Percentiles rank a stretch among this genome's conserved stretches.
These are phyloP conservation scores for Penicillium hordei DNA, from an alignment of 2,329 filamentous ascomycete species.

Conservation along the genomic window DNA sequence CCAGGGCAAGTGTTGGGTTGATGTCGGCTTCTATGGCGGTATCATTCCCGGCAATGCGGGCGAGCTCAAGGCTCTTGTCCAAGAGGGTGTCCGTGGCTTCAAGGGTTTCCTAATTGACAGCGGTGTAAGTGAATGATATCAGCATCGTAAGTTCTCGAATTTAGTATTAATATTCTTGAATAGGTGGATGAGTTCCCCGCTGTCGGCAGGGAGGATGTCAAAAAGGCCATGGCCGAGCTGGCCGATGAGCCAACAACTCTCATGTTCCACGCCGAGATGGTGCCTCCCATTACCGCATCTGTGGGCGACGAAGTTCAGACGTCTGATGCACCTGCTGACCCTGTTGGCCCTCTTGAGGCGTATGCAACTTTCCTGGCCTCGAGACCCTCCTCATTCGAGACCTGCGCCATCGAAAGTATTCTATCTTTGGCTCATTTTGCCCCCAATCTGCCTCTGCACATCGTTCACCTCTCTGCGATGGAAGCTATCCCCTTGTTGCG, in stretches of 20 bases:
- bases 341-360: slow-evolving; percentile 68
- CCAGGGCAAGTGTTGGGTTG: slow-evolving; percentile 89
- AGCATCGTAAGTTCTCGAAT: background rate
- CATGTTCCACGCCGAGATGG: slow-evolving; percentile 99
- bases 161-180: slow-evolving; percentile 15
- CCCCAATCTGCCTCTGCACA: slow-evolving; percentile 81
- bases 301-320: slow-evolving; percentile 74
- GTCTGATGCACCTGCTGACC: slow-evolving; percentile 67
- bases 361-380: slow-evolving; percentile 93
- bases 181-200: slow-evolving; percentile 95
- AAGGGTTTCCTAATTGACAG: slow-evolving; percentile 98
- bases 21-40: slow-evolving; percentile 97
- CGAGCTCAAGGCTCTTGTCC: slow-evolving; percentile 76
- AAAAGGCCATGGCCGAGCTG: slow-evolving; percentile 75
- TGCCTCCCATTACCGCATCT: slow-evolving; percentile 78
- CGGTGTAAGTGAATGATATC: slow-evolving; percentile 62
- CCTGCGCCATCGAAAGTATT: slow-evolving; percentile 84
- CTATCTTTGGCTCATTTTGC: slow-evolving; percentile 76
- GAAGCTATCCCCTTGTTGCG: slow-evolving; percentile 81
- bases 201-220: slow-evolving; percentile 76
- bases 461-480: slow-evolving; percentile 88
- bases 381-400: slow-evolving; percentile 85
- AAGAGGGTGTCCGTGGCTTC: slow-evolving; percentile 87
- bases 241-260: slow-evolving; percentile 81
- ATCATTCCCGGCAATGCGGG: slow-evolving; percentile 84